Percentiles rank a stretch among this genome's conserved stretches.
phyloP scores from a whole-genome alignment of 2,329 filamentous ascomycete genomes.

The Aspergillus ustus region DNA sequence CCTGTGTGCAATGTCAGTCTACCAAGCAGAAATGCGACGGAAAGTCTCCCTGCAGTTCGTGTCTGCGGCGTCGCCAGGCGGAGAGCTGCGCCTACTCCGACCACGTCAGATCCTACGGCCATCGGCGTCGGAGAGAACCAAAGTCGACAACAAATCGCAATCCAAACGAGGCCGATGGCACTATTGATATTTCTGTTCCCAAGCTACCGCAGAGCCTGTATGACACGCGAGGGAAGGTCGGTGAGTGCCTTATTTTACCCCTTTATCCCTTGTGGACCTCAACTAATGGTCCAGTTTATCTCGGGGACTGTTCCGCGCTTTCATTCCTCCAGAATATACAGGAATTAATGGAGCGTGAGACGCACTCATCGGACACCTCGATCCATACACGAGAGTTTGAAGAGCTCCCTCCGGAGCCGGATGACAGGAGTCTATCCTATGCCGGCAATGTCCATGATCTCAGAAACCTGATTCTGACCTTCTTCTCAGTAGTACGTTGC shows the following conservation, averaged over 20 bases:
- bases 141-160: background rate
- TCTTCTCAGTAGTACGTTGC: background rate
- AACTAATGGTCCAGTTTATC: background rate
- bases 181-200: background rate
- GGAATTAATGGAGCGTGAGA: background rate
- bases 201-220: background rate
- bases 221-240: background rate
- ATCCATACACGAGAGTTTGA: background rate
- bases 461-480: background rate
- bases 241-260: background rate
- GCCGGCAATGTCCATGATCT: background rate
- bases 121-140: background rate
- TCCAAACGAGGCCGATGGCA: background rate
- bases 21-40: background rate
- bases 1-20: background rate
- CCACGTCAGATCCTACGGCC: slow-evolving; percentile 1
- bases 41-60: background rate
- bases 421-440: background rate
- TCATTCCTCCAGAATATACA: background rate
- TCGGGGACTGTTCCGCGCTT: background rate
- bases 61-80: background rate
- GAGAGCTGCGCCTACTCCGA: background rate
- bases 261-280: too few relatives aligned
- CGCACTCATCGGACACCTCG: background rate
- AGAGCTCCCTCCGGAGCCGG: background rate